A percentile compares a stretch with the other conserved stretches of the same genome.
These are phyloP conservation scores for Hypoxylon rubiginosum DNA, from an alignment of 2,329 filamentous ascomycete species.

Conservation along the genomic window DNA sequence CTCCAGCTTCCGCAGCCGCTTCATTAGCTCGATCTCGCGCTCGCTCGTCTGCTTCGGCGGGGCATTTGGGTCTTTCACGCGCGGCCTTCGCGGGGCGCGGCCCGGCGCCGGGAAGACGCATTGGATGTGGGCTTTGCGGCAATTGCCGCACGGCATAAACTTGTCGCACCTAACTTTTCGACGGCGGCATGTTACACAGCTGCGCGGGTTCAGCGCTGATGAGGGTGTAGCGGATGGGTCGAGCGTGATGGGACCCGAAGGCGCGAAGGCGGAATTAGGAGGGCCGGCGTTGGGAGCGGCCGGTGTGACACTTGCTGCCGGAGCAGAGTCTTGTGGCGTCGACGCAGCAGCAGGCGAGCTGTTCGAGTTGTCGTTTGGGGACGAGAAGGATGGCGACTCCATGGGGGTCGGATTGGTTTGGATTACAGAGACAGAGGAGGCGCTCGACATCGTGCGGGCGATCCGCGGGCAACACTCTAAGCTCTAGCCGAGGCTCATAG, in stretches of 20 bases:
- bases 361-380: slow-evolving; percentile 39
- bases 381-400: slow-evolving; percentile 35
- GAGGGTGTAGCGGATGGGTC: slow-evolving; percentile 51
- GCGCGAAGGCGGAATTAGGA: slow-evolving; percentile 35
- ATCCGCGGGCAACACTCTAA: slow-evolving; percentile 25
- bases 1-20: slow-evolving; percentile 78
- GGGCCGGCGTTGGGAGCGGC: slow-evolving; percentile 14
- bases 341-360: slow-evolving; percentile 37
- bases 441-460: slow-evolving; percentile 30
- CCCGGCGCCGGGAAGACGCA: slow-evolving; percentile 83
- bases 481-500: slow-evolving; percentile 16
- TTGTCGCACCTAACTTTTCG: slow-evolving; percentile 83
- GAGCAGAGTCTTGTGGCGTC: slow-evolving; percentile 36
- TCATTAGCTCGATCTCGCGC: slow-evolving; percentile 77
- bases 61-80: slow-evolving; percentile 75
- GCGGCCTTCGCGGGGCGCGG: slow-evolving; percentile 76
- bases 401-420: slow-evolving; percentile 29
- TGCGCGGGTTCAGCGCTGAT: slow-evolving; percentile 52
- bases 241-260: slow-evolving; percentile 50
- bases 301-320: slow-evolving; percentile 11
- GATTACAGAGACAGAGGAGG: slow-evolving; percentile 16
- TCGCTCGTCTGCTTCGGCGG: slow-evolving; percentile 70
- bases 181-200: slow-evolving; percentile 65
- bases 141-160: slow-evolving; percentile 81
- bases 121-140: slow-evolving; percentile 76